Percentiles rank a stretch among this genome's conserved stretches.
These are phyloP conservation scores for Globisporangium perplexum DNA, from an alignment of 352 stramenopile genomes.

Conservation along the genomic window DNA sequence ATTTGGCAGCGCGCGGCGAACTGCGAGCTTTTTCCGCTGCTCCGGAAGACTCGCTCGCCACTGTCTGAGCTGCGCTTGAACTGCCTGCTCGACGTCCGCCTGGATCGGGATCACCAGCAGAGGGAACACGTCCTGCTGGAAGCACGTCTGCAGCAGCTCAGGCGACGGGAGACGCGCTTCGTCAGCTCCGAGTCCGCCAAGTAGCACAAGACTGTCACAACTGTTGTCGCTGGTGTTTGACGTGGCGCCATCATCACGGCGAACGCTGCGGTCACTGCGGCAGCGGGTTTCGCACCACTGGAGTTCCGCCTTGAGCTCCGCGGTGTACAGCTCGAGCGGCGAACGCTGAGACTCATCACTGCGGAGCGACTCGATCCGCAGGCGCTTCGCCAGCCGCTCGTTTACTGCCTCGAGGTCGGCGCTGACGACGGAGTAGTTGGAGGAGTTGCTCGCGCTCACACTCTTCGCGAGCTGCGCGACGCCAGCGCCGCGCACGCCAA, in stretches of 20 bases:
- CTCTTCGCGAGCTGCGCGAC: constrained; percentile 5
- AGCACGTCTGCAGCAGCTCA: constrained; percentile 33
- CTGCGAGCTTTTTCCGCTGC: constrained; percentile 5
- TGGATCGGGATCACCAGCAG: constrained; percentile 40
- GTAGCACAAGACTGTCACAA: not conserved
- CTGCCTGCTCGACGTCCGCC: constrained; percentile 20
- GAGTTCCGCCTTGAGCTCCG: constrained; percentile 18
- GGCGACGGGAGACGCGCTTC: constrained; percentile 22
- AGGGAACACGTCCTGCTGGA: constrained; percentile 41
- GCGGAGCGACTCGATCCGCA: constrained; percentile 15
- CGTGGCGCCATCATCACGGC: not conserved
- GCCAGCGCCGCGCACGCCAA: constrained; percentile 41
- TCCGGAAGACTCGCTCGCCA: constrained; percentile 24
- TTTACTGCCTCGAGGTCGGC: constrained; percentile 11
- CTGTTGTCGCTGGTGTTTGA: not conserved
- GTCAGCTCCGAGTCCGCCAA: constrained; percentile 13
- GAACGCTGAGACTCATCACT: constrained; percentile 9
- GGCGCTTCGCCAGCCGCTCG: constrained; percentile 6
- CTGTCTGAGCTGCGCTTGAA: constrained; percentile 22
- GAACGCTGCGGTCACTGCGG: not conserved
- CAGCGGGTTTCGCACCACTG: not conserved
- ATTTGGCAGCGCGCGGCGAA: not conserved
- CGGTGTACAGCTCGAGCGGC: constrained; percentile 11
- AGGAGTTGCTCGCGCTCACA: not conserved
- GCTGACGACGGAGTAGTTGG: constrained; percentile 10